phyloP scores from a whole-genome alignment of 179 eudicot genomes.

The Sideroxylon spinosum region DNA sequence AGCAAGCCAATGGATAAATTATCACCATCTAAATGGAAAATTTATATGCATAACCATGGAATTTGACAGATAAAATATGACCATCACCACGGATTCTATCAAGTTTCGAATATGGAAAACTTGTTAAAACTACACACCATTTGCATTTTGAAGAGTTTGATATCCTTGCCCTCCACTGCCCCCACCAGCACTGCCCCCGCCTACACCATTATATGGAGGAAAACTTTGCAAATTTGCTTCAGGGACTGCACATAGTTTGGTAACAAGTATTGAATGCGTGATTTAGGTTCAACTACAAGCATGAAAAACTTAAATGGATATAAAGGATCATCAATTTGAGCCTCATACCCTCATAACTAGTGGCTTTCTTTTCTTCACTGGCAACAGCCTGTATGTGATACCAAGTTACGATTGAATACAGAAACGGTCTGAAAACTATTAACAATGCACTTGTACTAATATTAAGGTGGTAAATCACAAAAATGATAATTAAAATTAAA shows the following conservation, averaged over 20 bases:
- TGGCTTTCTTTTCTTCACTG: constrained; percentile 29
- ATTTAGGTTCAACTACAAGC: neutral
- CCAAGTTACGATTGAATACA: too few species aligned
- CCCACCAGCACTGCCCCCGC: constrained; percentile 14
- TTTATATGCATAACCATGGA: neutral
- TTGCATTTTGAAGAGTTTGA: constrained; percentile 46
- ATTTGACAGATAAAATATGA: neutral
- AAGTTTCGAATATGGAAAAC: neutral
- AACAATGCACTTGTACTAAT: too few species aligned
- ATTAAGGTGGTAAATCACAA: too few species aligned
- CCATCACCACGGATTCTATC: neutral
- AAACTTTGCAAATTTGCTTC: constrained; percentile 53
- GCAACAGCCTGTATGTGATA: constrained; percentile 22
- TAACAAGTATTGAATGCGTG: neutral
- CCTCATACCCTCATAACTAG: constrained; percentile 43
- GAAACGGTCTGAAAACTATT: too few species aligned
- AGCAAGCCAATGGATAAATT: neutral
- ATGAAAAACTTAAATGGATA: neutral
- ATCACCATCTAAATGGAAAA: neutral
- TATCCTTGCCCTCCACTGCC: constrained; percentile 34
- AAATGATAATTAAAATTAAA: too few species aligned
- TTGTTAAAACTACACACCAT: constrained; percentile 40
- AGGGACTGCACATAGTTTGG: constrained; percentile 44
- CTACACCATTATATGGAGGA: constrained; percentile 53
- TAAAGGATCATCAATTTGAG: constrained; percentile 5